Percentiles rank a stretch among this genome's conserved stretches.
Conservation (phyloP, 768 basidiomycete genomes). For the Calocera cornea region DNA sequence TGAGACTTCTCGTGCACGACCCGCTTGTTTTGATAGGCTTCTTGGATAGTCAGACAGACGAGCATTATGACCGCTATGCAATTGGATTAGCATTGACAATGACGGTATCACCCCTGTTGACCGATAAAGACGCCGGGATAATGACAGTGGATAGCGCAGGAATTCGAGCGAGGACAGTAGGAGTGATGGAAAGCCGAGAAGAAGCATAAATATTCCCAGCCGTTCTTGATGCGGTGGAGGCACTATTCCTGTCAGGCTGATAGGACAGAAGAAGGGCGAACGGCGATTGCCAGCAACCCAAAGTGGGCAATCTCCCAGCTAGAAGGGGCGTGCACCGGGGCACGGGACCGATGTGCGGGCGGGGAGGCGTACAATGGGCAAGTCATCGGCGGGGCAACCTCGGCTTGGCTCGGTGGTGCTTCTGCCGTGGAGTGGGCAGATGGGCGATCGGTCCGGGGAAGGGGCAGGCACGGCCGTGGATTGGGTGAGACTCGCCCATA, state of each 20-base stretch:
- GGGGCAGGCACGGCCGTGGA: background rate
- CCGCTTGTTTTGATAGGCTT: background rate
- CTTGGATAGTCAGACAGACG: background rate
- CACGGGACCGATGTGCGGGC: background rate
- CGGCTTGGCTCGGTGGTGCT: background rate
- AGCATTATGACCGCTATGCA: background rate
- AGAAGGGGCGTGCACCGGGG: background rate
- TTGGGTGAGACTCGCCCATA: background rate
- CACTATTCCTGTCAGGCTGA: background rate
- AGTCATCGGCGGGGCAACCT: slow-evolving; percentile 4
- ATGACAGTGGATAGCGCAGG: background rate
- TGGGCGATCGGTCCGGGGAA: background rate
- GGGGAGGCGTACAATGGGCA: background rate
- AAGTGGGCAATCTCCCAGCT: background rate
- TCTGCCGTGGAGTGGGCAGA: too few relatives aligned
- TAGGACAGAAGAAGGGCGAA: background rate
- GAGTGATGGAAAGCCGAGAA: background rate
- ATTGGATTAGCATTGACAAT: background rate
- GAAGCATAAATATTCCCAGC: background rate
- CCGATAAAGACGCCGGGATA: background rate
- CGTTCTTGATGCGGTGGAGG: background rate
- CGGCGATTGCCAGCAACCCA: background rate
- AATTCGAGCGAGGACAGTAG: background rate
- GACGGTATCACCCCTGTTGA: background rate
- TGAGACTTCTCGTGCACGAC: background rate